Evolutionary conservation across 352 stramenopile genomes (phyloP), one percentile per base, ranked within the genome.

Genomic region (Globisporangium rhizosaccharum): DNA sequence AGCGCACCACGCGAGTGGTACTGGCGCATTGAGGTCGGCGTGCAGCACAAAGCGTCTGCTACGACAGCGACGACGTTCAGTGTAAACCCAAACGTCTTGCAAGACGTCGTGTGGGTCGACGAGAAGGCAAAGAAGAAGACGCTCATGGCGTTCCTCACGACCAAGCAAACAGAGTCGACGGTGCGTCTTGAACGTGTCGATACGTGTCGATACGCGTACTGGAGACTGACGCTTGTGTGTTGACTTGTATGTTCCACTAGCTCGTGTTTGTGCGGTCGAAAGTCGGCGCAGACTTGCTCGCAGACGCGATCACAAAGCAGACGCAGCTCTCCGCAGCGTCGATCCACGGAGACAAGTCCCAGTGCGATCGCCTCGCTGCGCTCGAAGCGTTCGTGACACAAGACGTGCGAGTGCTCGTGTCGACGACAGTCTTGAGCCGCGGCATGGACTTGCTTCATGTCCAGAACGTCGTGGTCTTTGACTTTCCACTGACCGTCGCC

Each of bases 221-320:
- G 14, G 3, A 7, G 14, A 45, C 39, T 45, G 12, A 45, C 14
- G 23, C 20, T 41, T 23, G 18, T 26, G 6, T 51, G 23, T 7
- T 20, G 6, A 47, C 3, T 49, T 30, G 28, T n/a, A 45, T 5
- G 42, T 39, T 57, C 36, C 58, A 5, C 15, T 47, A 92, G 83
- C 64, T 92, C 30, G 78, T 92, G 26, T 92, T 90, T 64, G 83
- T 92, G 7, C 68, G 71, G 23, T 92, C 83, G 9, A 83, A 76
- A 59, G 41, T 69, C 45, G 83, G 81, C 3, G 76, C 83, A 0
- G 73, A 83, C 17, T 70, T 92, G 67, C 61, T 92, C 7, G 79
- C 80, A 10, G 56, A 79, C 44, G 70, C 77, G 1, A 75, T 92
- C 49, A 23, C 70, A 26, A 80, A 82, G 47, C 53, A 68, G 17